Conservation (phyloP, 106 monocot genomes). For the Apostasia ramifera region DNA sequence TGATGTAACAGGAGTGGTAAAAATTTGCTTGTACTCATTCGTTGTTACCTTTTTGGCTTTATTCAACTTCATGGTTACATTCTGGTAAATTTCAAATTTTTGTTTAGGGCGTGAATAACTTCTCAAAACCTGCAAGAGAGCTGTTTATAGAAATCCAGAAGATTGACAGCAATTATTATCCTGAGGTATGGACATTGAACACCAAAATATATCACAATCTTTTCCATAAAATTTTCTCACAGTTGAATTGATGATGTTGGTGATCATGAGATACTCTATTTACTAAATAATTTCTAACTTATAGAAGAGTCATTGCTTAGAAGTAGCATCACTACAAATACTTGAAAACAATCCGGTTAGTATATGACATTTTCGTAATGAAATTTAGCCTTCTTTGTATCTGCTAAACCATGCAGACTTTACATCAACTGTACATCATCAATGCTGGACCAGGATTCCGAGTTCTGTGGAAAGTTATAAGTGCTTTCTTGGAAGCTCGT, state of each 20-base stretch:
- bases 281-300: no score
- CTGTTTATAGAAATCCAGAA: slow-evolving; percentile 57
- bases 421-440: slow-evolving; percentile 47
- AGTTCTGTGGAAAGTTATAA: slow-evolving; percentile 48
- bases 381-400: no score
- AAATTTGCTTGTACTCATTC: background rate
- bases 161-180: slow-evolving; percentile 72
- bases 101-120: slow-evolving; percentile 37
- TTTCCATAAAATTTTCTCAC: no score
- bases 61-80: background rate
- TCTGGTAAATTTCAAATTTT: background rate
- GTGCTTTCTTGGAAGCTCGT: slow-evolving; percentile 42
- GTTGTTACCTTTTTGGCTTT: background rate
- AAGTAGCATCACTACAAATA: no score
- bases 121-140: slow-evolving; percentile 58
- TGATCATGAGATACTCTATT: no score
- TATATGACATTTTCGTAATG: no score
- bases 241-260: no score
- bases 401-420: slow-evolving; percentile 20
- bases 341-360: no score
- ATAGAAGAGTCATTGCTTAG: no score
- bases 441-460: slow-evolving; percentile 67
- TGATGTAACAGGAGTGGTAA: slow-evolving; percentile 67
- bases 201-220: no score
- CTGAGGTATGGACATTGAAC: slow-evolving; percentile 28